Evolutionary conservation across 2,329 filamentous ascomycete species (phyloP).

Genomic region (Cercospora beticola): DNA sequence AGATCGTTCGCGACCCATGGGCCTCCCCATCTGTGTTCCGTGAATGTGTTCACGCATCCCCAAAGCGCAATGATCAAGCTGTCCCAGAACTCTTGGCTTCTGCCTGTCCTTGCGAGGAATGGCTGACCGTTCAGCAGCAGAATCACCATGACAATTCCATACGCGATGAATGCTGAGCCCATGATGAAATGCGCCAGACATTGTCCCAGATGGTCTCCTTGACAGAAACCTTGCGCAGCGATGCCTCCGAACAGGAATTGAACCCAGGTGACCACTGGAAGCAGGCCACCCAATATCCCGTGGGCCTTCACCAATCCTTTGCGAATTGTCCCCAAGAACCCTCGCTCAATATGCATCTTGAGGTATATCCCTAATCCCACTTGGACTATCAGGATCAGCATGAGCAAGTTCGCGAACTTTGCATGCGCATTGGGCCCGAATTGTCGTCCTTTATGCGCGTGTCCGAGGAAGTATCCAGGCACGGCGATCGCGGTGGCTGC

Average conservation of each 20-base stretch:
- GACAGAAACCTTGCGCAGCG: constrained; percentile 86
- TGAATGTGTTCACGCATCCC: constrained; percentile 98
- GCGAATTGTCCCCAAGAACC: constrained; percentile 76
- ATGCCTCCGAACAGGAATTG: constrained; percentile 98
- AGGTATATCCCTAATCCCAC: constrained; percentile 81
- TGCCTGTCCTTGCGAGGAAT: constrained; percentile 78
- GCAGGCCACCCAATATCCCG: constrained; percentile 77
- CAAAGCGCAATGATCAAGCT: constrained; percentile 85
- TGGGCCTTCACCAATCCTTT: constrained; percentile 68
- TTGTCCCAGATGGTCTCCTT: constrained; percentile 85
- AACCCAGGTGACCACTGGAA: constrained; percentile 83
- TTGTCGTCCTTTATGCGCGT: constrained; percentile 83
- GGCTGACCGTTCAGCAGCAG: constrained; percentile 83
- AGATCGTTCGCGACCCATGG: constrained; percentile 91
- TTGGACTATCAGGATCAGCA: constrained; percentile 75
- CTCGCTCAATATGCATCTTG: constrained; percentile 82
- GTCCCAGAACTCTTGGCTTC: constrained; percentile 97
- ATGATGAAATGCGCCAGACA: constrained; percentile 98
- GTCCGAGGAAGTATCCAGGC: constrained; percentile 85
- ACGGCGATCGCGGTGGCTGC: constrained; percentile 73
- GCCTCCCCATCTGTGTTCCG: constrained; percentile 89
- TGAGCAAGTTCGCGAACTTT: constrained; percentile 74
- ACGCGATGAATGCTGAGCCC: constrained; percentile 93
- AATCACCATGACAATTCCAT: constrained; percentile 83
- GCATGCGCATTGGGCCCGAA: constrained; percentile 81